phyloP scores from a whole-genome alignment of 177 flowering plant genomes.

The Vitis hybrid region DNA sequence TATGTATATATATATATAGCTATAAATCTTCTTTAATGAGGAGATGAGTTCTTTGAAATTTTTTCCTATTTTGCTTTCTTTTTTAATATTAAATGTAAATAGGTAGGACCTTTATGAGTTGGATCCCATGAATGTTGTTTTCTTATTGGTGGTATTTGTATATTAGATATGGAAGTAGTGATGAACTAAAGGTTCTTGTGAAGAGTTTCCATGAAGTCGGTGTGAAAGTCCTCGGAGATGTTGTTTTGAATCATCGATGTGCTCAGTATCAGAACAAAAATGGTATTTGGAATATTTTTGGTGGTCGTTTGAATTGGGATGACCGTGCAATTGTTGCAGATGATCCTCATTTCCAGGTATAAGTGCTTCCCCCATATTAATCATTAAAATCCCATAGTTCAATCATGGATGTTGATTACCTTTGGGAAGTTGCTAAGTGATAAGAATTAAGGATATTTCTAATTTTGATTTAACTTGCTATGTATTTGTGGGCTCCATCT shows the following conservation, averaged over 20 bases:
- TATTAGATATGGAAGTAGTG: slow-evolving; percentile 80
- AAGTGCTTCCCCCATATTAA: neutral
- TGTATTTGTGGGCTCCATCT: too few relatives aligned
- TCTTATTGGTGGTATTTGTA: slow-evolving; percentile 1
- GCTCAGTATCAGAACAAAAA: slow-evolving; percentile 76
- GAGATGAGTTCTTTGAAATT: neutral
- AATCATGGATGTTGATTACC: neutral
- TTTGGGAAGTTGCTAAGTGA: neutral
- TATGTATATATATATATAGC: neutral
- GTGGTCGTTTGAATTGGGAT: slow-evolving; percentile 95
- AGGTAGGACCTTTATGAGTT: neutral
- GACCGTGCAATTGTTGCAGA: slow-evolving; percentile 92
- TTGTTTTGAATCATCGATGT: slow-evolving; percentile 92
- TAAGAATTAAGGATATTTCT: neutral
- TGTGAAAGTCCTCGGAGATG: slow-evolving; percentile 89
- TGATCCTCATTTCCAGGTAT: slow-evolving; percentile 99
- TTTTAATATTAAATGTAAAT: neutral
- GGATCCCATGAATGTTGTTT: slow-evolving; percentile 2
- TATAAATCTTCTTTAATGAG: neutral
- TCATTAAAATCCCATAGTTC: neutral
- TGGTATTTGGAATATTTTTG: slow-evolving; percentile 97
- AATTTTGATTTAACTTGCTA: too few relatives aligned
- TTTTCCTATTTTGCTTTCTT: neutral
- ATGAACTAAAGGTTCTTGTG: slow-evolving; percentile 72
- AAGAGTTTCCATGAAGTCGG: slow-evolving; percentile 69